A percentile compares a stretch with the other conserved stretches of the same genome.
phyloP scores from a whole-genome alignment of 192 early-diverging fungal species.

The Neocallimastix lanati region DNA sequence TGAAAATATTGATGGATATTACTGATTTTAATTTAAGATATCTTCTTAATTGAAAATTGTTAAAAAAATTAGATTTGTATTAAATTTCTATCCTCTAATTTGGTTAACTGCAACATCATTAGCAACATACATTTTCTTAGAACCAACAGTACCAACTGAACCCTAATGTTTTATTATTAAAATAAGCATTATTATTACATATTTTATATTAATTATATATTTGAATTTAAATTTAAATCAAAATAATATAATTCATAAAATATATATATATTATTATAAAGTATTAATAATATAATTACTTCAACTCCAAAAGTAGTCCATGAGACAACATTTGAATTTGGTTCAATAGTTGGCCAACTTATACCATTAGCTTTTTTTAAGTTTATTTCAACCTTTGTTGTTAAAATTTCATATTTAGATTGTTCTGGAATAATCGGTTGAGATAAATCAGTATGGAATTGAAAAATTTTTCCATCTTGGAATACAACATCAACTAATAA shows the following conservation, averaged over 20 bases:
- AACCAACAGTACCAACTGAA: background rate
- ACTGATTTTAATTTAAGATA: no score
- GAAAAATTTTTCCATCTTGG: constrained; percentile 52
- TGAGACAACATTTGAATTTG: constrained; percentile 32
- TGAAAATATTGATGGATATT: no score
- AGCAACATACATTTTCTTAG: background rate
- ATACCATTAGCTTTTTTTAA: constrained; percentile 70
- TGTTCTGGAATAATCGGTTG: constrained; percentile 50
- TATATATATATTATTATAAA: no score
- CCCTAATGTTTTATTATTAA: no score
- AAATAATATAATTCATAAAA: no score
- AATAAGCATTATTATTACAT: no score
- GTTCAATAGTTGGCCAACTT: constrained; percentile 63
- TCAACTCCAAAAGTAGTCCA: constrained; percentile 74
- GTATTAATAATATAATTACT: background rate
- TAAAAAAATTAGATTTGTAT: background rate
- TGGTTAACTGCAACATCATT: background rate
- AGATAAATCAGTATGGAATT: constrained; percentile 46
- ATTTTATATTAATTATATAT: no score
- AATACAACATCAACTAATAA: constrained; percentile 61
- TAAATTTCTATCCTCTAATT: background rate
- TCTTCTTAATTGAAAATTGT: no score
- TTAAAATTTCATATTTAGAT: constrained; percentile 41
- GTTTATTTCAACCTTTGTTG: constrained; percentile 62
- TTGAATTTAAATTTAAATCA: no score